These are phyloP conservation scores for Xylaria sp. DNA, from an alignment of 2,329 filamentous ascomycete genomes.

Conservation along the genomic window DNA sequence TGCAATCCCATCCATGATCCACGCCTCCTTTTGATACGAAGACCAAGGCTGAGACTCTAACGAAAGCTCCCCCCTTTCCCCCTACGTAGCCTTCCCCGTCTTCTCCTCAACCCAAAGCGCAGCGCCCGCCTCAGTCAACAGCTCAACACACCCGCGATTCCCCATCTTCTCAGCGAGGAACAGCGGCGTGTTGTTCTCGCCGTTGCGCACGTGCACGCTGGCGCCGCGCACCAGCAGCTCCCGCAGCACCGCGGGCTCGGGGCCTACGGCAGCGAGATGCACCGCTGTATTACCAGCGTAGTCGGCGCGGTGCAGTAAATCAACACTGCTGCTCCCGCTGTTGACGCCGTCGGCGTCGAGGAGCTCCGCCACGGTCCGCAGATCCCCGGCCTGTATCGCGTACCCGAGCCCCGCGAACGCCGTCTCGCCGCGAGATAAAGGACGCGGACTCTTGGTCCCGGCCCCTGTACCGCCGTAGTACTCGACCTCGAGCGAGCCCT, in stretches of 20 bases:
- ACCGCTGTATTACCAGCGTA: constrained; percentile 82
- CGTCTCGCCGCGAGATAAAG: constrained; percentile 63
- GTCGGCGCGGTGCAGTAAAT: constrained; percentile 78
- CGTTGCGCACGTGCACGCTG: constrained; percentile 74
- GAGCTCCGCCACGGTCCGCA: constrained; percentile 72
- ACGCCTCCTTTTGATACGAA: too few relatives aligned
- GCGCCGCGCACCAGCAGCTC: constrained; percentile 70
- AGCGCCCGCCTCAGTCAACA: constrained; percentile 69
- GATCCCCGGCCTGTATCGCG: constrained; percentile 78
- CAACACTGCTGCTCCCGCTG: constrained; percentile 66
- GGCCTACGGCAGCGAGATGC: constrained; percentile 66
- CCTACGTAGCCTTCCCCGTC: constrained; percentile 9
- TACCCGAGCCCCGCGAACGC: constrained; percentile 83
- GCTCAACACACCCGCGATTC: constrained; percentile 62
- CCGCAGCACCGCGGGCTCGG: constrained; percentile 65
- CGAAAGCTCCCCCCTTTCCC: neutral
- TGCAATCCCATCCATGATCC: too few relatives aligned
- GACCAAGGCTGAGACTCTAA: neutral
- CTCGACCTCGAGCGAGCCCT: constrained; percentile 59
- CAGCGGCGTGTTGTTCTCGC: constrained; percentile 73
- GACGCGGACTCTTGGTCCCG: constrained; percentile 63
- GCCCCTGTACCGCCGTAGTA: constrained; percentile 57
- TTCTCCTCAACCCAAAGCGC: constrained; percentile 66
- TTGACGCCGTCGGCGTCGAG: constrained; percentile 69
- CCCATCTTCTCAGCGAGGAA: constrained; percentile 71